Evolutionary conservation across 306 rosid genomes (phyloP).

Genomic region (Glycine tomentella): DNA sequence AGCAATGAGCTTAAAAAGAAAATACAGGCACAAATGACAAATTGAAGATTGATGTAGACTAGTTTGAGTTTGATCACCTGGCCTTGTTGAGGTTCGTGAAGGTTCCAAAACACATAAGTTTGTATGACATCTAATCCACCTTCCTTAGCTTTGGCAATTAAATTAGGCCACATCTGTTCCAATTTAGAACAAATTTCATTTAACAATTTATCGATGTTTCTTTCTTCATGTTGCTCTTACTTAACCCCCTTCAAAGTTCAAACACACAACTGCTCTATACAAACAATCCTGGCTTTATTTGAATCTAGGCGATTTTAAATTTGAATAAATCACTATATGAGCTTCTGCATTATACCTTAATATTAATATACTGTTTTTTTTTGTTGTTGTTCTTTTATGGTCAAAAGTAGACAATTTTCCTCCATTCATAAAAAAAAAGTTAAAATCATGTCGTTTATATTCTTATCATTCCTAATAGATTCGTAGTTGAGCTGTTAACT

Average conservation of each 20-base stretch:
- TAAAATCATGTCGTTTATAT: neutral
- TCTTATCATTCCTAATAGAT: neutral
- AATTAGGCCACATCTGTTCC: constrained; percentile 81
- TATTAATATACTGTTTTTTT: neutral
- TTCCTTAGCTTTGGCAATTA: constrained; percentile 78
- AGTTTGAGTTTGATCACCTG: constrained; percentile 51
- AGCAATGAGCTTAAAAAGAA: neutral
- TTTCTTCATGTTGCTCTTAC: neutral
- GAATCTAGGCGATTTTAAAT: neutral
- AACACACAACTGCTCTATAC: neutral
- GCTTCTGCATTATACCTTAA: neutral
- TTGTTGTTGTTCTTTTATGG: neutral
- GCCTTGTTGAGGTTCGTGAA: constrained; percentile 81
- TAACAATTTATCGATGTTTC: neutral
- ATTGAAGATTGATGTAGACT: constrained; percentile 10
- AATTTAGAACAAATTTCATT: neutral
- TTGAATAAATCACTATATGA: neutral
- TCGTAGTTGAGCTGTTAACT: neutral
- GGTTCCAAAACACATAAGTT: constrained; percentile 94
- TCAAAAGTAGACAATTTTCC: neutral
- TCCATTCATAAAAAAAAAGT: neutral
- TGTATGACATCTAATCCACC: constrained; percentile 88
- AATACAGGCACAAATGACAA: neutral
- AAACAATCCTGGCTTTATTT: neutral
- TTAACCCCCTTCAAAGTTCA: neutral